Percentiles rank a stretch among this genome's conserved stretches.
Conservation (phyloP, 2,329 filamentous ascomycete species). For the Diaporthe caulivora region DNA sequence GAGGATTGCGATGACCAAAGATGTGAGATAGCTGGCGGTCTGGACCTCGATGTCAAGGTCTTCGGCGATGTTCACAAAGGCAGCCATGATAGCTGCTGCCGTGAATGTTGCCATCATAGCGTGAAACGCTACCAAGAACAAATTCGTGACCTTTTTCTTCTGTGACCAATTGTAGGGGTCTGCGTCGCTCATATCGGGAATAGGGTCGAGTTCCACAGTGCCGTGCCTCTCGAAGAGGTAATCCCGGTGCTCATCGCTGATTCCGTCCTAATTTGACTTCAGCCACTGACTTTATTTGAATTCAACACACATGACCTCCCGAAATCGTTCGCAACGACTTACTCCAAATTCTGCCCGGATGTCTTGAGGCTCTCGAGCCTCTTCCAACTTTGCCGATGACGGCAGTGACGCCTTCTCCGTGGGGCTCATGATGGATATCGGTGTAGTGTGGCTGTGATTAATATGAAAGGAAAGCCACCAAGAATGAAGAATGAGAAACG, state of each 20-base stretch:
- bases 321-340: neutral
- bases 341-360: conserved; percentile 30
- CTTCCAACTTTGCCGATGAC: conserved; percentile 32
- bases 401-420: conserved; percentile 32
- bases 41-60: conserved; percentile 63
- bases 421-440: conserved; percentile 25
- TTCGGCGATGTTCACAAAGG: conserved; percentile 64
- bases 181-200: conserved; percentile 61
- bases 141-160: conserved; percentile 66
- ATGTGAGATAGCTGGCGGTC: conserved; percentile 64
- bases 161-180: conserved; percentile 69
- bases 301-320: neutral
- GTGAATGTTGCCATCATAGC: conserved; percentile 52
- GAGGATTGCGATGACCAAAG: conserved; percentile 66
- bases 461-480: neutral
- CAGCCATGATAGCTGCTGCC: conserved; percentile 60
- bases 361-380: conserved; percentile 12
- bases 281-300: neutral
- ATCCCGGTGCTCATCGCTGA: conserved; percentile 55
- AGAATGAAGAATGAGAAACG: neutral
- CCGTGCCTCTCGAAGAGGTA: conserved; percentile 66
- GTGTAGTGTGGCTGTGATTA: neutral
- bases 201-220: conserved; percentile 64
- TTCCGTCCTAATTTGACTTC: conserved; percentile 19
- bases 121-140: conserved; percentile 68